Evolutionary conservation across 108 stramenopile species (phyloP), one percentile per base, ranked within the genome.

Genomic region (Cyclostephanos tholiformis): DNA sequence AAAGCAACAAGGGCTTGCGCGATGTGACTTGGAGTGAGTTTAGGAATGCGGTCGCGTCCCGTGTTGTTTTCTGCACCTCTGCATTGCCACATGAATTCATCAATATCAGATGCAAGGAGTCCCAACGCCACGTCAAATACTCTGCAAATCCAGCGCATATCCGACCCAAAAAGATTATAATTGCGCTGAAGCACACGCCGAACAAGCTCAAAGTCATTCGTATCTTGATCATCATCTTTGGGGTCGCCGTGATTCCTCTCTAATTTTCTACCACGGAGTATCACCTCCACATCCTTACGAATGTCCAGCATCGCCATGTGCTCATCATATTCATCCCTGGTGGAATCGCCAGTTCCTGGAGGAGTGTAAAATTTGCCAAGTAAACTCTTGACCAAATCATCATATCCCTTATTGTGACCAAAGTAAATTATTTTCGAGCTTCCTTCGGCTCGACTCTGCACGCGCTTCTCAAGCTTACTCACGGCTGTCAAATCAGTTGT

Each of bases 111-210:
- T 29, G 67, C 74, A 67, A 83, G 65, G 0, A 75, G 63, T 52
- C 68, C 63, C 39, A 95, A 50, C 4, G 92, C 83, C 9, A 89
- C 57, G 26, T 84, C 71, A 32, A 91, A 23, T 19, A 93, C 88
- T 20, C 90, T 88, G 69, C 87, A 82, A 68, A 91, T 89, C 91
- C 91, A 95, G 26, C 94, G 69, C 48, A 90, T 72, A 67, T 91
- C 89, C 61, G 68, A 74, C 2, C 85, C 87, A 23, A 25, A 53
- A 25, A 89, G 39, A 13, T 68, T 63, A 58, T 82, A 89, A 38
- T 87, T 90, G 13, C 88, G 84, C 59, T 84, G 71, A 66, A 95
- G 57, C 14, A 79, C 65, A 13, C 60, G 26, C 23, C 64, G 63
- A 41, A 88, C 74, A 1, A 67, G 23, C 12, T 52, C 32, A 59